Evolutionary conservation across 441 rosid genomes (phyloP).

Genomic region (Melastoma candidum): DNA sequence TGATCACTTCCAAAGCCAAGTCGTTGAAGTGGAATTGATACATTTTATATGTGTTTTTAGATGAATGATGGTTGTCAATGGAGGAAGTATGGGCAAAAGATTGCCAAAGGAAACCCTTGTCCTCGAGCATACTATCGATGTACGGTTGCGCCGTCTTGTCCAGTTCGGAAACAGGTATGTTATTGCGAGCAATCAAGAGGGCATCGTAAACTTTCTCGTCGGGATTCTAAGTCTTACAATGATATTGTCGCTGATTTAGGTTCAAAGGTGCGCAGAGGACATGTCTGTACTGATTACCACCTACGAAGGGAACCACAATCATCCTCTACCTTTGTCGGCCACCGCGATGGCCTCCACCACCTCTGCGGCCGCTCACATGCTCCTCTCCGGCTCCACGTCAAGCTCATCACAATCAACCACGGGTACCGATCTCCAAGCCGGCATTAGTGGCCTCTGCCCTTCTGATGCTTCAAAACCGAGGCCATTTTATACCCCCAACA

Average conservation of each 20-base stretch:
- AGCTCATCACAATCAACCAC: too few species aligned
- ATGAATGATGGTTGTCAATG: conserved; percentile 54
- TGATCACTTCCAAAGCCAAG: background rate
- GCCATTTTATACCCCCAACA: too few species aligned
- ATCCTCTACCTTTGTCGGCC: conserved; percentile 43
- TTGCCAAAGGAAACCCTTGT: conserved; percentile 41
- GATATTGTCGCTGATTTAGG: conserved; percentile 13
- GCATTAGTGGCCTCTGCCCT: too few species aligned
- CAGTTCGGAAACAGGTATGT: conserved; percentile 44
- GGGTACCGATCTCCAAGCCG: too few species aligned
- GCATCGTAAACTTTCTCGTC: too few species aligned
- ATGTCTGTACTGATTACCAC: conserved; percentile 37
- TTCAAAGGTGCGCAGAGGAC: conserved; percentile 46
- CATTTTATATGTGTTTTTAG: conserved; percentile 12
- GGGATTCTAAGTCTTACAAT: too few species aligned
- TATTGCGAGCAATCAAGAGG: too few species aligned
- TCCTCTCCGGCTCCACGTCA: conserved; percentile 21
- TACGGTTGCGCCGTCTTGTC: conserved; percentile 38
- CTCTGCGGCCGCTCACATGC: conserved; percentile 38
- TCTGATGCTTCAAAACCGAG: too few species aligned
- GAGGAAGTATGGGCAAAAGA: conserved; percentile 57
- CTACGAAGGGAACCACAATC: conserved; percentile 50
- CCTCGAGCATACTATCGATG: conserved; percentile 55
- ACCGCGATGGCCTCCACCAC: conserved; percentile 48
- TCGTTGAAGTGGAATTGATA: background rate